Evolutionary conservation across 257 asterid species (phyloP).

Genomic region (Linderniella brevidens): DNA sequence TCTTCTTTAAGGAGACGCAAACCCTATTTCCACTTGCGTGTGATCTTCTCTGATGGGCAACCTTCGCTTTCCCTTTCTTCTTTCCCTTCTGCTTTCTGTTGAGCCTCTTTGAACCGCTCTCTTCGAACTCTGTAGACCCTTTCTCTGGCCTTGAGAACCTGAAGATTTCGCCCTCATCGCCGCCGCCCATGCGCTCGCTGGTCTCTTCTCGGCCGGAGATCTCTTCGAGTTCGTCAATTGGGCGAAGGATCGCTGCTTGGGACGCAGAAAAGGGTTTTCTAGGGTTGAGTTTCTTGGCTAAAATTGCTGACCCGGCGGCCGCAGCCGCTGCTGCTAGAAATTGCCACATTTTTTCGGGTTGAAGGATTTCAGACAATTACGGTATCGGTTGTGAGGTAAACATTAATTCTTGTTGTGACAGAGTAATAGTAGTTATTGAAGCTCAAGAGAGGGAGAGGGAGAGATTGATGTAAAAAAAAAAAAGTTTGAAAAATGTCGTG

Average conservation of each 20-base stretch:
- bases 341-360: constrained; percentile 41
- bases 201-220: constrained; percentile 11
- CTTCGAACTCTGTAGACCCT: constrained; percentile 16
- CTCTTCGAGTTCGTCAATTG: too few species aligned
- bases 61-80: constrained; percentile 22
- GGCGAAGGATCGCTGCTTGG: too few species aligned
- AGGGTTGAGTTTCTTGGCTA: constrained; percentile 40
- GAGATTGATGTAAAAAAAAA: too few species aligned
- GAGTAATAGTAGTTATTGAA: too few species aligned
- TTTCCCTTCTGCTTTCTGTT: constrained; percentile 25
- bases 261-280: constrained; percentile 15
- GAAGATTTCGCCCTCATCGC: constrained; percentile 25
- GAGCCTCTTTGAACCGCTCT: constrained; percentile 15
- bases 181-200: constrained; percentile 11
- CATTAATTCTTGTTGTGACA: too few species aligned
- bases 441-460: too few species aligned
- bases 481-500: too few species aligned
- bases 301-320: constrained; percentile 66
- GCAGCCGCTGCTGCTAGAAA: constrained; percentile 50
- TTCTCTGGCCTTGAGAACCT: constrained; percentile 39
- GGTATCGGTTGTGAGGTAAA: too few species aligned
- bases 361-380: too few species aligned
- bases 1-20: constrained; percentile 48
- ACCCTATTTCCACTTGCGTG: constrained; percentile 26
- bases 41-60: constrained; percentile 19